These are phyloP conservation scores for Hypoxylon rickii DNA, from an alignment of 495 filamentous ascomycete species.

Conservation along the genomic window DNA sequence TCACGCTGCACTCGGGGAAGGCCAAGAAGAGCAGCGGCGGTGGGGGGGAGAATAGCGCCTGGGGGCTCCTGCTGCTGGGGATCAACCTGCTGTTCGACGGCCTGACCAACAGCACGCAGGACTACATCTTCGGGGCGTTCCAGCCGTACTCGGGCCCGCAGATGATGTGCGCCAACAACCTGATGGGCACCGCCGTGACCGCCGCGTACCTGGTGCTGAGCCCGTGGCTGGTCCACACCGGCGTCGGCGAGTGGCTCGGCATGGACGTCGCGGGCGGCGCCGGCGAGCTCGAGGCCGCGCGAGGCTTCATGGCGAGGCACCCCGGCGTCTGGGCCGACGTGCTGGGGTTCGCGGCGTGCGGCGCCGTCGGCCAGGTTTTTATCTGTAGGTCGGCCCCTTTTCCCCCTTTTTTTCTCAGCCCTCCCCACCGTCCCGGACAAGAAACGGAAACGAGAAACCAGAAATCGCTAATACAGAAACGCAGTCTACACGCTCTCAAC, in stretches of 20 bases:
- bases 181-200: conserved; percentile 78
- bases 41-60: conserved; percentile 62
- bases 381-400: conserved; percentile 65
- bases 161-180: conserved; percentile 99
- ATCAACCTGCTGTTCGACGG: conserved; percentile 96
- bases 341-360: conserved; percentile 87
- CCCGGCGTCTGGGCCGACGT: conserved; percentile 83
- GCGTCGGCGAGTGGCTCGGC: conserved; percentile 66
- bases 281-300: conserved; percentile 76
- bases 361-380: conserved; percentile 92
- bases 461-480: background rate
- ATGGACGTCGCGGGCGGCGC: conserved; percentile 64
- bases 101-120: conserved; percentile 93
- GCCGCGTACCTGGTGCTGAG: conserved; percentile 73
- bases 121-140: conserved; percentile 85
- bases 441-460: conserved; percentile 14
- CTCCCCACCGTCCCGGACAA: background rate
- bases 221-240: conserved; percentile 73
- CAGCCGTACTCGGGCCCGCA: conserved; percentile 84
- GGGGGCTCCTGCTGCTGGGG: conserved; percentile 83
- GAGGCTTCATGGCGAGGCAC: conserved; percentile 76
- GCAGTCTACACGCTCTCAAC: conserved; percentile 86
- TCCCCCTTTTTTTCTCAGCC: conserved; percentile 1
- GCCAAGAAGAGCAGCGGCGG: conserved; percentile 51
- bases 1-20: conserved; percentile 85